These are phyloP conservation scores for Hypocrella siamensis DNA, from an alignment of 2,329 filamentous ascomycete species.

Conservation along the genomic window DNA sequence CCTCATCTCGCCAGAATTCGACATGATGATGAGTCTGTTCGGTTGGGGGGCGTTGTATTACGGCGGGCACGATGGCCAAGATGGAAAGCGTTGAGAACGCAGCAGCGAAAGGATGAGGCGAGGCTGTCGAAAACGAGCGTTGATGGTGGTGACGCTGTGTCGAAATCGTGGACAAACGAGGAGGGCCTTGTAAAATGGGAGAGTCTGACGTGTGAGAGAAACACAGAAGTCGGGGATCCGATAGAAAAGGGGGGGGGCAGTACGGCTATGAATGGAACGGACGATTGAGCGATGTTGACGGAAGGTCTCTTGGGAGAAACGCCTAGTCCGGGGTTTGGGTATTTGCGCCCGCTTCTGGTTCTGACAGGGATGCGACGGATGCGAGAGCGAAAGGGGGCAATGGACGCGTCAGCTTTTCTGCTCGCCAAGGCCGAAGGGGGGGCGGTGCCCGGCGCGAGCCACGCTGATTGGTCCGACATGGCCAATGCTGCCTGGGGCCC, in stretches of 20 bases:
- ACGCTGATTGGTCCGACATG: no score
- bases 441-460: no score
- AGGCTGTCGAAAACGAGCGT: no score
- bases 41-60: slow-evolving; percentile 3
- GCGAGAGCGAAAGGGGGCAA: slow-evolving; percentile 6
- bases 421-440: slow-evolving; percentile 1
- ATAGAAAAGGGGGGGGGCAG: slow-evolving; percentile 13
- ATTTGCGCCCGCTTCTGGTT: no score
- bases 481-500: no score
- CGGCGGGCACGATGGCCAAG: slow-evolving; percentile 1
- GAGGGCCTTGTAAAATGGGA: slow-evolving; percentile 3
- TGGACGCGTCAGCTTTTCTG: slow-evolving; percentile 14
- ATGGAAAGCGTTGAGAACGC: slow-evolving; percentile 1
- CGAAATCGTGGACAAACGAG: not conserved
- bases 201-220: slow-evolving; percentile 5
- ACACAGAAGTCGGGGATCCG: slow-evolving; percentile 8
- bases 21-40: no score
- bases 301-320: slow-evolving; percentile 2
- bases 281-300: slow-evolving; percentile 8
- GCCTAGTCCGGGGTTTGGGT: no score
- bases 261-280: slow-evolving; percentile 18
- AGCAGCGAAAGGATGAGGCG: no score
- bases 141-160: slow-evolving; percentile 1
- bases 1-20: slow-evolving; percentile 26
- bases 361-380: slow-evolving; percentile 6